Percentiles rank a stretch among this genome's conserved stretches.
Conservation (phyloP, 768 basidiomycete species). For the Macrolepiota fuliginosa region DNA sequence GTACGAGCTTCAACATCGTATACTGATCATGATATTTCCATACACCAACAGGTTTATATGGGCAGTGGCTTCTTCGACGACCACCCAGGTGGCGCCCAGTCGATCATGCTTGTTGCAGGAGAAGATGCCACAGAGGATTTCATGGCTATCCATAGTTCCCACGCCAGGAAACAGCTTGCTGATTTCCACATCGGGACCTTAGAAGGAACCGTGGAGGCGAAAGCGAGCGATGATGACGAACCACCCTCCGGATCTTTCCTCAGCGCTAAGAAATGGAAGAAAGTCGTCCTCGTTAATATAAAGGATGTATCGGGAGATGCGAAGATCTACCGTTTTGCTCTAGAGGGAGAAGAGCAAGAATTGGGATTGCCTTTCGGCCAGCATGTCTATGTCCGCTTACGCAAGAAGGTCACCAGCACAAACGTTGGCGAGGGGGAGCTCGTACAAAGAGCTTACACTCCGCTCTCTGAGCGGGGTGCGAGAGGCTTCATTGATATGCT, state of each 20-base stretch:
- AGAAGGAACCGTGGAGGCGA: slow-evolving; percentile 7
- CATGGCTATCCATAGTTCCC: slow-evolving; percentile 58
- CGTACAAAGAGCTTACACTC: slow-evolving; percentile 60
- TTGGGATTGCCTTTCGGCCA: slow-evolving; percentile 60
- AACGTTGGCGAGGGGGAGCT: slow-evolving; percentile 30
- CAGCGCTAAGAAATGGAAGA: slow-evolving; percentile 46
- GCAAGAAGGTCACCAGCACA: slow-evolving; percentile 25
- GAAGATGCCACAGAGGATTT: slow-evolving; percentile 66
- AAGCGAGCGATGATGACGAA: slow-evolving; percentile 7
- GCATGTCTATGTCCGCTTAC: slow-evolving; percentile 53
- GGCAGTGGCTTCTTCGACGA: slow-evolving; percentile 47
- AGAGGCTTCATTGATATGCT: slow-evolving; percentile 50
- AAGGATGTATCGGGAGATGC: slow-evolving; percentile 45
- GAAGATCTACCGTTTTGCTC: slow-evolving; percentile 46
- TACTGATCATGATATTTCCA: not conserved
- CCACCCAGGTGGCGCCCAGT: slow-evolving; percentile 58
- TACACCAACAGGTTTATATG: slow-evolving; percentile 45
- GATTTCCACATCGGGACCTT: slow-evolving; percentile 57
- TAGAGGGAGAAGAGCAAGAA: slow-evolving; percentile 35
- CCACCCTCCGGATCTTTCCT: slow-evolving; percentile 29
- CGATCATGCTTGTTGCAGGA: slow-evolving; percentile 53
- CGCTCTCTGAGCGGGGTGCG: slow-evolving; percentile 41
- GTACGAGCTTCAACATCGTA: not conserved
- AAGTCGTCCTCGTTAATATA: slow-evolving; percentile 34
- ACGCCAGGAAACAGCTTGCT: slow-evolving; percentile 42